phyloP scores from a whole-genome alignment of 768 basidiomycete species.

The Leccinum imitatum region DNA sequence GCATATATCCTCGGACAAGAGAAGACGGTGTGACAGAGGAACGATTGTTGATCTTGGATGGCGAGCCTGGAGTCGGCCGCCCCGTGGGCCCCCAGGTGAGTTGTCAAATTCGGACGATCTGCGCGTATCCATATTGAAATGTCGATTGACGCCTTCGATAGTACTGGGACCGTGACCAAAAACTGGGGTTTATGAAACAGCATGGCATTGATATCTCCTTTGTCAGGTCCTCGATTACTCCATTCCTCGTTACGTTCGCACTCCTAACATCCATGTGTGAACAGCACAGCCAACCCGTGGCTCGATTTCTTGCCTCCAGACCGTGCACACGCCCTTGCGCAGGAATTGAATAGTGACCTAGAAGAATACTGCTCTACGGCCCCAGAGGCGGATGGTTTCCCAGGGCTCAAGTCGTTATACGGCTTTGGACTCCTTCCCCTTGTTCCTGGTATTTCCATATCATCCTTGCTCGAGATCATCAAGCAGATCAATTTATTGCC shows the following conservation, averaged over 20 bases:
- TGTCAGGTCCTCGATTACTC: constrained; percentile 52
- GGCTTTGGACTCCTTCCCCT: constrained; percentile 85
- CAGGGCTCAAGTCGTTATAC: constrained; percentile 63
- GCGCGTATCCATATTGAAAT: background rate
- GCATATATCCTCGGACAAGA: constrained; percentile 52
- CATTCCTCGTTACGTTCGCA: constrained; percentile 7
- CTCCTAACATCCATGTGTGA: constrained; percentile 16
- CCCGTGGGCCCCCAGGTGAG: constrained; percentile 77
- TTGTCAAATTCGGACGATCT: constrained; percentile 5
- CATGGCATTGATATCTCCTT: constrained; percentile 81
- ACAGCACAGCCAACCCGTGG: constrained; percentile 88
- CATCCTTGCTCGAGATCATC: constrained; percentile 61
- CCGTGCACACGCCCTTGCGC: constrained; percentile 64
- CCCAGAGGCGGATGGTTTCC: constrained; percentile 37
- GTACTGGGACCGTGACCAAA: constrained; percentile 79
- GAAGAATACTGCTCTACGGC: constrained; percentile 76
- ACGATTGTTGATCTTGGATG: constrained; percentile 72
- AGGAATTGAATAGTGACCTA: constrained; percentile 72
- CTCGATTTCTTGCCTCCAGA: constrained; percentile 78
- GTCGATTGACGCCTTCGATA: constrained; percentile 25
- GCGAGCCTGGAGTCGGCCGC: constrained; percentile 76
- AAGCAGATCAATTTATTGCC: constrained; percentile 62
- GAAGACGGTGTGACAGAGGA: constrained; percentile 56
- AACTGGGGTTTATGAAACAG: constrained; percentile 81
- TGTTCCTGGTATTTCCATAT: constrained; percentile 59